Evolutionary conservation across 2,329 filamentous ascomycete species (phyloP), one percentile per base, ranked within the genome.

Genomic region (Fusarium mundagurra): DNA sequence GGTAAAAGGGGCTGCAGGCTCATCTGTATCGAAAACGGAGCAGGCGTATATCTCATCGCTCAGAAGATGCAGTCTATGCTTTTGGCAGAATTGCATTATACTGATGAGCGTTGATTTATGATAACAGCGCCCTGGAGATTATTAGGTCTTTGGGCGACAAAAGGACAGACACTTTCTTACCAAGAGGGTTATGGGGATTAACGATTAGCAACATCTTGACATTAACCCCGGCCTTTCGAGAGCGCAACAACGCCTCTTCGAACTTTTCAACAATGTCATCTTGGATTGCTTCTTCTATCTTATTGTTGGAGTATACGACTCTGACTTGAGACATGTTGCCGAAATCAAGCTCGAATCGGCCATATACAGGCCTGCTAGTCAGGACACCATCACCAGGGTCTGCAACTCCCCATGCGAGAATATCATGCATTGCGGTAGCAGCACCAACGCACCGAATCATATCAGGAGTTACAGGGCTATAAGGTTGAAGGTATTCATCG

Each of bases 31-130:
- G 67, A 85, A 90, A 1, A 86, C 82, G 3, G 86, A 88, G 43
- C 87, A 81, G 16, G 86, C 89, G 74, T 90, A 91, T 44, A 91
- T 86, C 75, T 91, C 89, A 76, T 91, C 89, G 69, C 85, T 87
- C 73, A 91, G 84, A 51, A 90, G 80, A 67, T 91, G 88, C 8
- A 91, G 80, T 8, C 79, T 72, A 68, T 89, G 82, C 45, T 82
- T 83, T 60, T 87, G 80, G 71, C 88, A 90, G 61, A 90, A 83
- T 6, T 77, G 74, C 82, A 90, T 84, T 29, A 88, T 78, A 12
- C 79, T 80, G 2, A 85, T 67, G 7, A 89, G 74, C 1, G 83
- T 83, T 11, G 82, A 77, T n/a, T 79, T 79, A 3, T 85, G 79
- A 67, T 88, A 88, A 74, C 85, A 88, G 66, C 77, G 76, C 6